phyloP scores from a whole-genome alignment of 1,284 basidiomycete genomes.

The Pulveroboletus sp. region DNA sequence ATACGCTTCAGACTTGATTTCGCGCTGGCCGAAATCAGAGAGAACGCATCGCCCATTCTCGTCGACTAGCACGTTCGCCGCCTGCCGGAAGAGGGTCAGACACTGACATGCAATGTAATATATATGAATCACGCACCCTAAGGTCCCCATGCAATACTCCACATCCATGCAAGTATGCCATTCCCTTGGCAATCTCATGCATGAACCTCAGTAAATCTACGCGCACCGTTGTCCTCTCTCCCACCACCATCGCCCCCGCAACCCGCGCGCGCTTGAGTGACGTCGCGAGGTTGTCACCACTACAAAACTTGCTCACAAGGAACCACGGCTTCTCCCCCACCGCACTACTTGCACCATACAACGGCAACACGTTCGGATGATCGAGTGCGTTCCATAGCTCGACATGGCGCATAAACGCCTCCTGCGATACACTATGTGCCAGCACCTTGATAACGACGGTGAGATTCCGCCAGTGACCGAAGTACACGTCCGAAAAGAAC shows the following conservation, averaged over 20 bases:
- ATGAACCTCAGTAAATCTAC: slow-evolving; percentile 59
- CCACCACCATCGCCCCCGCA: not conserved
- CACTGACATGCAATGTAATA: not conserved
- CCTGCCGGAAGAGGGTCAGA: slow-evolving; percentile 42
- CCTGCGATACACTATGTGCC: slow-evolving; percentile 47
- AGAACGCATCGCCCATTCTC: slow-evolving; percentile 67
- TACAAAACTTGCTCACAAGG: slow-evolving; percentile 66
- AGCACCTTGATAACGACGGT: slow-evolving; percentile 64
- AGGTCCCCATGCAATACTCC: slow-evolving; percentile 74
- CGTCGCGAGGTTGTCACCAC: slow-evolving; percentile 41
- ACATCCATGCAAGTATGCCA: slow-evolving; percentile 69
- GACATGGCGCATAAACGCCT: slow-evolving; percentile 53
- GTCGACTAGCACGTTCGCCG: slow-evolving; percentile 72
- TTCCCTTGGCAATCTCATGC: slow-evolving; percentile 72
- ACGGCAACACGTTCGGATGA: slow-evolving; percentile 54
- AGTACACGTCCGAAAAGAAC: slow-evolving; percentile 71
- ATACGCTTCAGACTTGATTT: slow-evolving; percentile 71
- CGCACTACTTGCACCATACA: slow-evolving; percentile 63
- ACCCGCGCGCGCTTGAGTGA: slow-evolving; percentile 36
- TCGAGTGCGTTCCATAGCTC: slow-evolving; percentile 52
- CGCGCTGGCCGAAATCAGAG: slow-evolving; percentile 78
- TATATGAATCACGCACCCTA: slow-evolving; percentile 44
- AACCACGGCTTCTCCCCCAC: slow-evolving; percentile 64
- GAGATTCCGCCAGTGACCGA: slow-evolving; percentile 60
- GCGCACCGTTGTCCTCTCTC: slow-evolving; percentile 10